Evolutionary conservation across 129 eudicot genomes (phyloP).

Genomic region (Glebionis coronaria): DNA sequence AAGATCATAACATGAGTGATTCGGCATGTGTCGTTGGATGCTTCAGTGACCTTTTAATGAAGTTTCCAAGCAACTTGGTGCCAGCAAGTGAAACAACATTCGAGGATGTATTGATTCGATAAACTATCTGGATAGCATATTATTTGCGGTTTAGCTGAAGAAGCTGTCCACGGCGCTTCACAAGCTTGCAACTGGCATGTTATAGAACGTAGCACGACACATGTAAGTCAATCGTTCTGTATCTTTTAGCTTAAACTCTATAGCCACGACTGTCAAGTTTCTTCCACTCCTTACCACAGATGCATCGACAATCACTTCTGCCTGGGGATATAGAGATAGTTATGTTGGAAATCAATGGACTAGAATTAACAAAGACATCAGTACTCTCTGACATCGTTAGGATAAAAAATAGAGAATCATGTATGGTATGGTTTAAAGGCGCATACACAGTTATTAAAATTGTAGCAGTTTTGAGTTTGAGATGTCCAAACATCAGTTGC

Average conservation of each 20-base stretch:
- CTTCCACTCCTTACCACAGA: slow-evolving; percentile 80
- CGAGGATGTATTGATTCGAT: neutral
- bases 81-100: neutral
- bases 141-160: slow-evolving; percentile 12
- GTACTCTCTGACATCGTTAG: neutral
- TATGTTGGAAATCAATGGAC: neutral
- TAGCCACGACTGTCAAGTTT: slow-evolving; percentile 41
- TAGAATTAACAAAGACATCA: neutral
- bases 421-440: no score
- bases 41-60: neutral
- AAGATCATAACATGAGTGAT: no score
- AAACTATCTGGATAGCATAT: neutral
- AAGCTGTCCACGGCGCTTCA: slow-evolving; percentile 13
- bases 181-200: slow-evolving; percentile 68
- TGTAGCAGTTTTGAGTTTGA: neutral
- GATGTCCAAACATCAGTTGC: neutral
- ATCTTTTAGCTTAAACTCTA: slow-evolving; percentile 35
- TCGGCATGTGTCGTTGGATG: neutral
- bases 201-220: slow-evolving; percentile 73
- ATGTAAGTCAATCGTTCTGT: slow-evolving; percentile 44
- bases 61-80: neutral
- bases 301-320: slow-evolving; percentile 59
- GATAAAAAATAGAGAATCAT: neutral
- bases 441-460: no score
- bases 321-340: slow-evolving; percentile 31